A percentile compares a stretch with the other conserved stretches of the same genome.
These are phyloP conservation scores for Fusarium sp. DNA, from an alignment of 2,329 filamentous ascomycete species.

Conservation along the genomic window DNA sequence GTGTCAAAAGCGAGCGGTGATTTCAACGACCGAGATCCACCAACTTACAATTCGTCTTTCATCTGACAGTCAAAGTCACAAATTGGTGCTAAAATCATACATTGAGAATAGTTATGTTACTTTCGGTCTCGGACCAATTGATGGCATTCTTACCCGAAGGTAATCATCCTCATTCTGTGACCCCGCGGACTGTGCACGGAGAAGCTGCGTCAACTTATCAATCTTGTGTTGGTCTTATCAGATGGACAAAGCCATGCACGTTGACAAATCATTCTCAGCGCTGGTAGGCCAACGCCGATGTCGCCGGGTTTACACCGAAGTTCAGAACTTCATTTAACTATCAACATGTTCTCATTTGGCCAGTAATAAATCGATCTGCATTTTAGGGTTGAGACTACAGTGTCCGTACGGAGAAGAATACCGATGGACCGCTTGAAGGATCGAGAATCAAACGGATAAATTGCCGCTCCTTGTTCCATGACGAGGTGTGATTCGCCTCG, in stretches of 20 bases:
- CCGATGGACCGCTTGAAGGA: constrained; percentile 4
- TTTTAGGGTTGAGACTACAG: constrained; percentile 10
- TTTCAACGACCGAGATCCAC: constrained; percentile 26
- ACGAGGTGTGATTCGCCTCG: constrained; percentile 25
- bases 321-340: constrained; percentile 25
- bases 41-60: neutral
- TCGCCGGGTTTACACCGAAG: constrained; percentile 17
- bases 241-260: constrained; percentile 15
- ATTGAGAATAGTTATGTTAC: neutral
- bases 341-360: constrained; percentile 27
- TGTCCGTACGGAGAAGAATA: constrained; percentile 11
- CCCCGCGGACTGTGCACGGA: neutral
- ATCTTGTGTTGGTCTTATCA: constrained; percentile 27
- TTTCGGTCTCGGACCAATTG: neutral
- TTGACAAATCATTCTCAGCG: neutral
- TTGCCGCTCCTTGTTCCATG: constrained; percentile 5
- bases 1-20: constrained; percentile 29
- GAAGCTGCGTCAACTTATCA: constrained; percentile 28
- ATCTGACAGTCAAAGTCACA: neutral
- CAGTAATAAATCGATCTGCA: constrained; percentile 24
- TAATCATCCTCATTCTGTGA: neutral
- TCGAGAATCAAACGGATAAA: neutral
- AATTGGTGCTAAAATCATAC: neutral
- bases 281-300: constrained; percentile 14
- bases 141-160: neutral